A percentile compares a stretch with the other conserved stretches of the same genome.
phyloP scores from a whole-genome alignment of 2,329 filamentous ascomycete species.

The Phialemoniopsis sp. region DNA sequence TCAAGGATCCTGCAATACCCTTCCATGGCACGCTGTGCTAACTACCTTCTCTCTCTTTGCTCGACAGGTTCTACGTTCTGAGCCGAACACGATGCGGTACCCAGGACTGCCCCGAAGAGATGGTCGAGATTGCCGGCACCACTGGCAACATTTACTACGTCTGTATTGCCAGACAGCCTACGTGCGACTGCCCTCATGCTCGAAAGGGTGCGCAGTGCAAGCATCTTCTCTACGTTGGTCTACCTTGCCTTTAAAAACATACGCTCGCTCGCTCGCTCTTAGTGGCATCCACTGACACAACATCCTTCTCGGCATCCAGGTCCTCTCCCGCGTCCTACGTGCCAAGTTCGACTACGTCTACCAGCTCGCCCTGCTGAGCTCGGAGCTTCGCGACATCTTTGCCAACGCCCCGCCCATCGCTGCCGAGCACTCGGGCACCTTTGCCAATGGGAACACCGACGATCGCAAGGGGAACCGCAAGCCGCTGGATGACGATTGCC shows the following conservation, averaged over 20 bases:
- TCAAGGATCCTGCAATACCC: background rate
- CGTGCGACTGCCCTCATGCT: constrained; percentile 53
- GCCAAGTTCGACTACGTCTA: constrained; percentile 53
- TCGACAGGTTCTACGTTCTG: constrained; percentile 37
- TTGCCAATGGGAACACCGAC: constrained; percentile 10
- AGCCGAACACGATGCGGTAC: constrained; percentile 29
- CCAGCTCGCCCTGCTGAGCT: constrained; percentile 55
- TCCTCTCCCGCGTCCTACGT: constrained; percentile 55
- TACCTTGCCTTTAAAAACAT: constrained; percentile 1
- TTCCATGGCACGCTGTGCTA: too few relatives aligned
- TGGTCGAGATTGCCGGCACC: constrained; percentile 55
- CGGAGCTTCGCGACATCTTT: constrained; percentile 58
- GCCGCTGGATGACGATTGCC: constrained; percentile 47
- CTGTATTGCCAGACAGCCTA: constrained; percentile 42
- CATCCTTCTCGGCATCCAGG: constrained; percentile 25
- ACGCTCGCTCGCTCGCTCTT: background rate
- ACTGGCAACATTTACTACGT: constrained; percentile 65
- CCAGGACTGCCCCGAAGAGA: constrained; percentile 39
- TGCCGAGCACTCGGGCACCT: constrained; percentile 14
- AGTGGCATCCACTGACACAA: background rate
- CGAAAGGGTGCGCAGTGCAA: constrained; percentile 57
- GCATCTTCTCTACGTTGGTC: constrained; percentile 54
- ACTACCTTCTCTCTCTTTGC: too few relatives aligned
- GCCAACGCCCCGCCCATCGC: constrained; percentile 46
- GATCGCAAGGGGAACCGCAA: constrained; percentile 33